Conservation (phyloP, 129 eudicot genomes). For the Silybum marianum region DNA sequence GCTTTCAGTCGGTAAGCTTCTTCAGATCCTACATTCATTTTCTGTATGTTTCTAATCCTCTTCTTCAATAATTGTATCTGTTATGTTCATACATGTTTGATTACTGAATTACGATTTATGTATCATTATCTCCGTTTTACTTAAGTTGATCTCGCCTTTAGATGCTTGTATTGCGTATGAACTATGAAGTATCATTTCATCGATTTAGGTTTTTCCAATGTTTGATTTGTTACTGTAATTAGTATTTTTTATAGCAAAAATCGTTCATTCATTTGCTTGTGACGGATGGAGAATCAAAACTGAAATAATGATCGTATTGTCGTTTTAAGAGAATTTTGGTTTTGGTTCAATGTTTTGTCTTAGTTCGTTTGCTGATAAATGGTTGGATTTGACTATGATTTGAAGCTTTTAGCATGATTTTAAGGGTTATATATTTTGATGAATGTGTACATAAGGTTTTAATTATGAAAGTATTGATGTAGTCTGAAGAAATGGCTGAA, state of each 20-base stretch:
- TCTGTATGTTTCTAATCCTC: background rate
- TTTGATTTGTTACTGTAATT: constrained; percentile 3
- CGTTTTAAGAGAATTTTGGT: background rate
- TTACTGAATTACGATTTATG: background rate
- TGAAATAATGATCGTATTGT: background rate
- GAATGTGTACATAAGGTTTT: background rate
- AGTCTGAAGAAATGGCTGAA: constrained; percentile 60
- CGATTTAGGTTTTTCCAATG: background rate
- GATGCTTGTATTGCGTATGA: background rate
- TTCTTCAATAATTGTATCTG: background rate
- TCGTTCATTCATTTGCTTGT: background rate
- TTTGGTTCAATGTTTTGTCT: background rate
- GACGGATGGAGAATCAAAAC: background rate
- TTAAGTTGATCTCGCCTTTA: background rate
- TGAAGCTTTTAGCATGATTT: background rate
- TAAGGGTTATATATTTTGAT: background rate
- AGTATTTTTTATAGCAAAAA: background rate
- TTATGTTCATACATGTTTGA: background rate
- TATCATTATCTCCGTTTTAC: background rate
- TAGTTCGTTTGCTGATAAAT: background rate
- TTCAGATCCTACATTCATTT: constrained; percentile 20
- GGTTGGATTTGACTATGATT: background rate
- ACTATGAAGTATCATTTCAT: background rate
- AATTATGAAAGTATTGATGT: constrained; percentile 5
- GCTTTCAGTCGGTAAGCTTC: constrained; percentile 29